Conservation (phyloP, 2,329 filamentous ascomycete genomes). For the Xylariaceae sp. region DNA sequence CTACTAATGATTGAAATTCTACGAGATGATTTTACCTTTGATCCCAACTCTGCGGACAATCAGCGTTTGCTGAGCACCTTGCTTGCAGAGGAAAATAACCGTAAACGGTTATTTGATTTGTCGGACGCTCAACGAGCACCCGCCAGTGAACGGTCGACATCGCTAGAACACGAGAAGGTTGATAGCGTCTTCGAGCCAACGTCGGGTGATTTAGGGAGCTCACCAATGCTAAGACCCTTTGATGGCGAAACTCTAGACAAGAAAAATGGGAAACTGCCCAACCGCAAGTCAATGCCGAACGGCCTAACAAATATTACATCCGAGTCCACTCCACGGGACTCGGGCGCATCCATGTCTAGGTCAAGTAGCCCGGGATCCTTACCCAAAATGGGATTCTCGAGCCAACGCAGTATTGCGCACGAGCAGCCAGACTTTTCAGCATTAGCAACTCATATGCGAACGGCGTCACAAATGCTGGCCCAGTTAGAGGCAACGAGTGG, state of each 20-base stretch:
- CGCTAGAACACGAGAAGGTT: conserved; percentile 47
- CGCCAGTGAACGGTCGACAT: conserved; percentile 48
- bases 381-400: conserved; percentile 66
- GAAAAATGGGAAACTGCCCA: conserved; percentile 37
- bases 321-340: conserved; percentile 71
- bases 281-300: conserved; percentile 35
- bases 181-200: conserved; percentile 87
- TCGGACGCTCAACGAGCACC: conserved; percentile 68
- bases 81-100: conserved; percentile 61
- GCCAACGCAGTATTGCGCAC: conserved; percentile 58
- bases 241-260: conserved; percentile 49
- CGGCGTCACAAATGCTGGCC: conserved; percentile 84
- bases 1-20: conserved; percentile 84
- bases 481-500: conserved; percentile 81
- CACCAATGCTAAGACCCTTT: conserved; percentile 67
- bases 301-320: conserved; percentile 46
- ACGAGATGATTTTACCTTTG: conserved; percentile 81
- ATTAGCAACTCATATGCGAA: conserved; percentile 84
- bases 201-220: conserved; percentile 77
- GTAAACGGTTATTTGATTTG: conserved; percentile 70
- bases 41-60: conserved; percentile 76
- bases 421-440: conserved; percentile 84
- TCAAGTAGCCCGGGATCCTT: conserved; percentile 68
- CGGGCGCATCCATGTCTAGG: conserved; percentile 70
- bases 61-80: conserved; percentile 65